These are phyloP conservation scores for Cordyceps tenuipes DNA, from an alignment of 2,329 filamentous ascomycete species.

Conservation along the genomic window DNA sequence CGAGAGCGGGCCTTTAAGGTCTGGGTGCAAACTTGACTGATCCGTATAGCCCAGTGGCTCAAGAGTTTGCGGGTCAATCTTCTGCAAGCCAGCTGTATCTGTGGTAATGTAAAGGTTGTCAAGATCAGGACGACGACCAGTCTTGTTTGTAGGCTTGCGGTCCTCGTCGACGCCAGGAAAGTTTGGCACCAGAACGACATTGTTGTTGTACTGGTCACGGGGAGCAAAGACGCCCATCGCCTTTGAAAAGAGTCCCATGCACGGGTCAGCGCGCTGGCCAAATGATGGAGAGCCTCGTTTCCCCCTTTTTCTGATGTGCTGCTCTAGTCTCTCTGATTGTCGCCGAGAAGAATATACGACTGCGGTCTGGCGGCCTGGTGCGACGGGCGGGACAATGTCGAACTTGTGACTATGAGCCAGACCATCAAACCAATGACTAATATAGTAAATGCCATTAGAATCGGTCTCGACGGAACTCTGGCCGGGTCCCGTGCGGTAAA, in stretches of 20 bases:
- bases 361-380: slow-evolving; percentile 18
- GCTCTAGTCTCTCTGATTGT: slow-evolving; percentile 55
- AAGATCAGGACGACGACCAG: slow-evolving; percentile 32
- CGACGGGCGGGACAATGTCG: slow-evolving; percentile 45
- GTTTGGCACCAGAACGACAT: slow-evolving; percentile 58
- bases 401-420: slow-evolving; percentile 66
- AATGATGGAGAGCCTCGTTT: slow-evolving; percentile 52
- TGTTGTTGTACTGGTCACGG: slow-evolving; percentile 39
- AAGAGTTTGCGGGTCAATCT: slow-evolving; percentile 61
- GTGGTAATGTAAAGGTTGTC: slow-evolving; percentile 46
- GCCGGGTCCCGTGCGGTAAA: slow-evolving; percentile 70
- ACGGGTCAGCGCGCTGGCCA: slow-evolving; percentile 64
- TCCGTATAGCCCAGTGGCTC: slow-evolving; percentile 59
- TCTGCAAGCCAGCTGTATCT: slow-evolving; percentile 49
- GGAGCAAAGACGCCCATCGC: slow-evolving; percentile 52
- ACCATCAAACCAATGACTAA: slow-evolving; percentile 77
- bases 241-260: slow-evolving; percentile 64
- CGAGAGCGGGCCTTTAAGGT: slow-evolving; percentile 57
- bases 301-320: slow-evolving; percentile 53
- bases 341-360: slow-evolving; percentile 66
- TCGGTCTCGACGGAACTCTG: slow-evolving; percentile 52
- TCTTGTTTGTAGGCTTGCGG: slow-evolving; percentile 13
- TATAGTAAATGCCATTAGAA: slow-evolving; percentile 48
- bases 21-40: slow-evolving; percentile 57
- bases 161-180: slow-evolving; percentile 45